Percentiles rank a stretch among this genome's conserved stretches.
phyloP scores from a whole-genome alignment of 495 filamentous ascomycete genomes.

The Thozetella sp. region DNA sequence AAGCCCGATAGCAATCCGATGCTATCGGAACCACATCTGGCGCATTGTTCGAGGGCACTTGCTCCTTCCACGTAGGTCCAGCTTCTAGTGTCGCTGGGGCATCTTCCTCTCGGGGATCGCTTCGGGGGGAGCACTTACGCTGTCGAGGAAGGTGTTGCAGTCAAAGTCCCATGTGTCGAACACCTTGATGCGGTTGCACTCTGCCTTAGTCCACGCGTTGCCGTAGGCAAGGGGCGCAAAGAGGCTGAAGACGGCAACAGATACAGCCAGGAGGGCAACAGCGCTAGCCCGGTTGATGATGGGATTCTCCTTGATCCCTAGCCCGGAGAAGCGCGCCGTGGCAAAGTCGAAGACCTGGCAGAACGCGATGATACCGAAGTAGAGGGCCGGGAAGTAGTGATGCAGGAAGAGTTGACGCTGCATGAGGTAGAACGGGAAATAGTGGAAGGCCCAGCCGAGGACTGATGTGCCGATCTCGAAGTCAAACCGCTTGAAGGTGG shows the following conservation, averaged over 20 bases:
- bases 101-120: constrained; percentile 31
- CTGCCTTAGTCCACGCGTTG: constrained; percentile 86
- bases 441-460: constrained; percentile 92
- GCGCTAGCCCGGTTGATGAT: constrained; percentile 72
- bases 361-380: constrained; percentile 88
- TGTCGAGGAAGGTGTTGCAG: constrained; percentile 87
- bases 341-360: constrained; percentile 89
- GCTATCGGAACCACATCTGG: too few relatives aligned
- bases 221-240: constrained; percentile 91
- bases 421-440: constrained; percentile 98
- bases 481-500: constrained; percentile 92
- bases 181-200: constrained; percentile 86
- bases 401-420: constrained; percentile 92
- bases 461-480: constrained; percentile 92
- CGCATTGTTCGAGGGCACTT: background rate
- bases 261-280: constrained; percentile 69
- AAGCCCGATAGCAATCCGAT: too few relatives aligned
- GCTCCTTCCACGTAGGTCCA: background rate
- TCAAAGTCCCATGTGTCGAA: constrained; percentile 94
- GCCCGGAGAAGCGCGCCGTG: constrained; percentile 63
- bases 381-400: constrained; percentile 88
- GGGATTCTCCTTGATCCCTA: constrained; percentile 72
- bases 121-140: constrained; percentile 64
- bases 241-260: constrained; percentile 75
- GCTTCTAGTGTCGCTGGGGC: constrained; percentile 20